These are phyloP conservation scores for Gonapodya prolifera DNA, from an alignment of 192 early-diverging fungal genomes.

Conservation along the genomic window DNA sequence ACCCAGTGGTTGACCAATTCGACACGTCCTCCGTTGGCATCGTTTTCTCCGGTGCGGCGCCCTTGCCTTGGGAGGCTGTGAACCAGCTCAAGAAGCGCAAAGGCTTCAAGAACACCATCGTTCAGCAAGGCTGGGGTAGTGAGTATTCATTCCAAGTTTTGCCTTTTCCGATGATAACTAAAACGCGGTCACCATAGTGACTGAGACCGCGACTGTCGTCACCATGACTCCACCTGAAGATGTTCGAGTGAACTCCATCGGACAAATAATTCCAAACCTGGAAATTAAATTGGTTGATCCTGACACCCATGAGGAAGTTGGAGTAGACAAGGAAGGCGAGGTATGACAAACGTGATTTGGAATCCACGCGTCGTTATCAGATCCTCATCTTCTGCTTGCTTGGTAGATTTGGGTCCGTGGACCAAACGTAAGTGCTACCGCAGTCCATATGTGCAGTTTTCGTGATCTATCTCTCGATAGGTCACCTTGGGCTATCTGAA, in stretches of 20 bases:
- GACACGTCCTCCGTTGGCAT: conserved; percentile 51
- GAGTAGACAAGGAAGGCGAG: conserved; percentile 52
- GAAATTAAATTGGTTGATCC: conserved; percentile 58
- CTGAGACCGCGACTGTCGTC: neutral
- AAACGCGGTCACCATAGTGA: neutral
- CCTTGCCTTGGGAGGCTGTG: conserved; percentile 24
- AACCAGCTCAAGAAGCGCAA: neutral
- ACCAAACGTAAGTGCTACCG: conserved; percentile 42
- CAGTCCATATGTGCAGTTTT: neutral
- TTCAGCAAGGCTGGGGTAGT: neutral
- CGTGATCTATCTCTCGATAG: neutral
- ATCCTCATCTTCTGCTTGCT: too few species aligned
- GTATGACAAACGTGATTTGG: too few species aligned
- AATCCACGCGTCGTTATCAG: too few species aligned
- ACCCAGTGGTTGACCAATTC: conserved; percentile 57
- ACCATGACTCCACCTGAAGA: neutral
- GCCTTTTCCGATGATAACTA: too few species aligned
- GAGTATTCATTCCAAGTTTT: too few species aligned
- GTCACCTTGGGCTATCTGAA: conserved; percentile 55
- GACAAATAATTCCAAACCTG: conserved; percentile 33
- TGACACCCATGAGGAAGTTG: conserved; percentile 48
- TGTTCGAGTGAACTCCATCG: conserved; percentile 36
- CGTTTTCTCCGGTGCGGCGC: conserved; percentile 68
- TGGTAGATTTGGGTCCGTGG: conserved; percentile 82
- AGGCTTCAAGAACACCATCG: neutral